phyloP scores from a whole-genome alignment of 345 rosid species.

The Capsella bursapastoris region DNA sequence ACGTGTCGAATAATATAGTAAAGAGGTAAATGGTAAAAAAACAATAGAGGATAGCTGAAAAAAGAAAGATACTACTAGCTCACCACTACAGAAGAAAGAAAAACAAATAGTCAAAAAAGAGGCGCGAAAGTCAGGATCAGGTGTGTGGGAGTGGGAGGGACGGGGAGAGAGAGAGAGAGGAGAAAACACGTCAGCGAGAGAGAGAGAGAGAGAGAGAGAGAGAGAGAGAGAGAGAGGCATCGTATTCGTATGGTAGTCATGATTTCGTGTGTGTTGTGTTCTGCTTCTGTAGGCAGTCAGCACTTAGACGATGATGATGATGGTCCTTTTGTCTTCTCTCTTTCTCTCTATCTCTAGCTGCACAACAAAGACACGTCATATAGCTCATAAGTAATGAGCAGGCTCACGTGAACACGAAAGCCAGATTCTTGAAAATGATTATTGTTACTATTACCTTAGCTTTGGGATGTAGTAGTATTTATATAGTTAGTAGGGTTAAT shows the following conservation, averaged over 20 bases:
- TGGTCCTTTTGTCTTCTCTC: constrained; percentile 34
- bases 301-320: constrained; percentile 15
- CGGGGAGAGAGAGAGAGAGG: constrained; percentile 4
- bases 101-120: constrained; percentile 36
- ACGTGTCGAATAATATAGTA: not conserved
- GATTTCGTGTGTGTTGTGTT: constrained; percentile 35
- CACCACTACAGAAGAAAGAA: too few species aligned
- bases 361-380: constrained; percentile 37
- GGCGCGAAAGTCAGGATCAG: constrained; percentile 48
- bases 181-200: constrained; percentile 16
- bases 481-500: not conserved
- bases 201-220: not conserved
- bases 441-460: constrained; percentile 1
- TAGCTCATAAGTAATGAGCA: constrained; percentile 31
- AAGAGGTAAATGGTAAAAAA: constrained; percentile 13
- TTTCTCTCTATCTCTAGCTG: constrained; percentile 14
- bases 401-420: constrained; percentile 43
- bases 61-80: not conserved
- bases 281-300: constrained; percentile 42
- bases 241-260: constrained; percentile 19
- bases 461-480: not conserved
- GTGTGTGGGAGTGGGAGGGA: constrained; percentile 9
- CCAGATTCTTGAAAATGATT: constrained; percentile 33
- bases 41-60: not conserved
- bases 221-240: not conserved